Conservation (phyloP, 371 early-diverging fungal genomes). For the Apophysomyces variabilis region DNA sequence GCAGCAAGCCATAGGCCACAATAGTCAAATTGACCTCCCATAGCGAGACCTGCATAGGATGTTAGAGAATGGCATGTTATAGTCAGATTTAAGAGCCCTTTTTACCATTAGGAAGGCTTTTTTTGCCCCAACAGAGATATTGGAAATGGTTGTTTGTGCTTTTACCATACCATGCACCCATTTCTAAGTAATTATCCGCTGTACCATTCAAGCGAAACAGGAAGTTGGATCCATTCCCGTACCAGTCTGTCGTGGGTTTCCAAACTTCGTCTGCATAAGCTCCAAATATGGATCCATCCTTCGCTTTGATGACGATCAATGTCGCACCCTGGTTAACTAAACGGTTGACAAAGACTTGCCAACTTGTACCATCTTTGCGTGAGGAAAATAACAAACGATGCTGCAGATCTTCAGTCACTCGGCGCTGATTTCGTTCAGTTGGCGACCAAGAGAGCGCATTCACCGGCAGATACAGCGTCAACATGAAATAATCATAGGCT, state of each 20-base stretch:
- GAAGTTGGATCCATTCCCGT: constrained; percentile 68
- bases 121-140: constrained; percentile 81
- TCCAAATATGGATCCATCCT: constrained; percentile 69
- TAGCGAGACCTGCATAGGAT: constrained; percentile 55
- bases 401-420: constrained; percentile 15
- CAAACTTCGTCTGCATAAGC: constrained; percentile 72
- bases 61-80: too few relatives aligned
- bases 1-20: constrained; percentile 82
- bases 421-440: constrained; percentile 23
- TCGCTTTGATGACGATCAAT: constrained; percentile 48
- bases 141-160: constrained; percentile 79
- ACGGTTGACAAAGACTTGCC: constrained; percentile 64
- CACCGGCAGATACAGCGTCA: constrained; percentile 35
- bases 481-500: constrained; percentile 40
- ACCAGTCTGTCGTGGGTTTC: constrained; percentile 70
- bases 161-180: constrained; percentile 32
- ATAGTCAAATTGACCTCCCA: constrained; percentile 86
- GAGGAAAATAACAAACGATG: constrained; percentile 62
- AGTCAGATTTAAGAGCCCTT: too few relatives aligned
- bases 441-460: constrained; percentile 38
- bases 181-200: background rate
- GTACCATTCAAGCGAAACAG: constrained; percentile 52
- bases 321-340: constrained; percentile 60
- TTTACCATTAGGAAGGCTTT: constrained; percentile 85
- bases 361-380: constrained; percentile 58